Percentiles rank a stretch among this genome's conserved stretches.
Evolutionary conservation across 2,329 filamentous ascomycete genomes (phyloP).

Genomic region (Verticillium albo-atrum): DNA sequence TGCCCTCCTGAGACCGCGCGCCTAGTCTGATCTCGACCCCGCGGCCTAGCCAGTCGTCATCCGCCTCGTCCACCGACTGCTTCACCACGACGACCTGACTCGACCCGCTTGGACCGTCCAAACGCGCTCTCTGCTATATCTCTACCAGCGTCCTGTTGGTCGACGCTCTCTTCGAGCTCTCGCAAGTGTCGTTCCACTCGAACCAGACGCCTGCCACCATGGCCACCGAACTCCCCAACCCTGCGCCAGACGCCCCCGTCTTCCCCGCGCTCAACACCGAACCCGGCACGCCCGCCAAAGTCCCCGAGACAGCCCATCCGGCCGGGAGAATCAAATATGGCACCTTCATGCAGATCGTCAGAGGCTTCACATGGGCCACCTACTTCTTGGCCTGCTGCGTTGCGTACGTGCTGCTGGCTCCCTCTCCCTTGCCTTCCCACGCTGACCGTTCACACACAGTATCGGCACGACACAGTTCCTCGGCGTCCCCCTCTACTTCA

Average conservation of each 20-base stretch:
- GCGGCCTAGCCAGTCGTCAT: not conserved
- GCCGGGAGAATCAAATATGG: conserved; percentile 53
- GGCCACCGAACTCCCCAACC: conserved; percentile 29
- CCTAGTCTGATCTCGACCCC: not conserved
- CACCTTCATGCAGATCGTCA: conserved; percentile 41
- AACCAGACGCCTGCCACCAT: conserved; percentile 18
- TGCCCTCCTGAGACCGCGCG: not conserved
- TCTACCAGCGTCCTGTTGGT: not conserved
- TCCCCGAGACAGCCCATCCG: conserved; percentile 34
- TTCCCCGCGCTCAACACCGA: conserved; percentile 14
- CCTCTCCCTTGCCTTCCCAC: not conserved
- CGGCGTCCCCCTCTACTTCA: conserved; percentile 69
- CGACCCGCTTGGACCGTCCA: not conserved
- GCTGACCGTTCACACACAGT: conserved; percentile 27
- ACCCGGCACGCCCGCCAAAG: not conserved
- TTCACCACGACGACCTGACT: not conserved
- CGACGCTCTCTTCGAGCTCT: not conserved
- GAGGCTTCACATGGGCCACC: conserved; percentile 44
- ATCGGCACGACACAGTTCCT: conserved; percentile 70
- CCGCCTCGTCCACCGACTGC: not conserved
- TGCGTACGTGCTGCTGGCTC: conserved; percentile 33
- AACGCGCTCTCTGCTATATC: not conserved
- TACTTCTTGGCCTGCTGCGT: conserved; percentile 48
- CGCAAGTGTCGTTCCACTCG: no score
- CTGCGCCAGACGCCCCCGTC: conserved; percentile 8